A percentile compares a stretch with the other conserved stretches of the same genome.
These are phyloP conservation scores for Ophiocordyceps australis DNA, from an alignment of 2,329 filamentous ascomycete genomes.

Conservation along the genomic window DNA sequence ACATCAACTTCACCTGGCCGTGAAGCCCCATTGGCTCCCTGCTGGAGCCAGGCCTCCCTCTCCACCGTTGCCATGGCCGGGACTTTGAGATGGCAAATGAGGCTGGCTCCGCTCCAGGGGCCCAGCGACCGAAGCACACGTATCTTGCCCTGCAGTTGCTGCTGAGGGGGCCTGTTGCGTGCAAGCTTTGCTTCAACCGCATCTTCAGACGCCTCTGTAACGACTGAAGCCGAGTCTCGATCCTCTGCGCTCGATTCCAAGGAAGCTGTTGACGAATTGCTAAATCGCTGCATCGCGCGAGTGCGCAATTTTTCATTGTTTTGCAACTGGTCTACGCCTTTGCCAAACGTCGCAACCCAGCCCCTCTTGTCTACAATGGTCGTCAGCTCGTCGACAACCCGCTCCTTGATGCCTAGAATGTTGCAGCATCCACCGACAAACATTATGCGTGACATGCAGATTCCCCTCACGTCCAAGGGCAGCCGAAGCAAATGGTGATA, in stretches of 20 bases:
- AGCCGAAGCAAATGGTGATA: constrained; percentile 60
- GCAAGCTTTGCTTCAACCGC: constrained; percentile 17
- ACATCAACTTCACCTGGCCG: constrained; percentile 39
- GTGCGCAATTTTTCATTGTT: constrained; percentile 23
- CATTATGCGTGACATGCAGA: constrained; percentile 78
- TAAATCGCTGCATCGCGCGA: constrained; percentile 5
- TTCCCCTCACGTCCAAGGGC: constrained; percentile 63
- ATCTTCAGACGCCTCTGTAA: constrained; percentile 9
- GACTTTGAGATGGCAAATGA: constrained; percentile 50
- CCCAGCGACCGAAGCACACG: constrained; percentile 53
- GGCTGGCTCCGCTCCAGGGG: constrained; percentile 56
- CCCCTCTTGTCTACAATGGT: constrained; percentile 47
- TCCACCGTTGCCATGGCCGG: constrained; percentile 53
- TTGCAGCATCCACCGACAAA: constrained; percentile 68
- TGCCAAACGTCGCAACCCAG: constrained; percentile 63
- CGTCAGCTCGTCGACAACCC: constrained; percentile 60
- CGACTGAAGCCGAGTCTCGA: constrained; percentile 6
- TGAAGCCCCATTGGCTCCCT: constrained; percentile 45
- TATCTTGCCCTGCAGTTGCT: constrained; percentile 36
- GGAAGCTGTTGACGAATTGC: constrained; percentile 6
- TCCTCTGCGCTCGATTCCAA: constrained; percentile 9
- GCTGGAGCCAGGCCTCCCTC: constrained; percentile 50
- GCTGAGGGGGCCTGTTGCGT: constrained; percentile 15
- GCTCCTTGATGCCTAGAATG: constrained; percentile 61
- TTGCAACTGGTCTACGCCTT: constrained; percentile 38